A percentile compares a stretch with the other conserved stretches of the same genome.
phyloP scores from a whole-genome alignment of 2,329 filamentous ascomycete species.

The Ceratocystis variospora region DNA sequence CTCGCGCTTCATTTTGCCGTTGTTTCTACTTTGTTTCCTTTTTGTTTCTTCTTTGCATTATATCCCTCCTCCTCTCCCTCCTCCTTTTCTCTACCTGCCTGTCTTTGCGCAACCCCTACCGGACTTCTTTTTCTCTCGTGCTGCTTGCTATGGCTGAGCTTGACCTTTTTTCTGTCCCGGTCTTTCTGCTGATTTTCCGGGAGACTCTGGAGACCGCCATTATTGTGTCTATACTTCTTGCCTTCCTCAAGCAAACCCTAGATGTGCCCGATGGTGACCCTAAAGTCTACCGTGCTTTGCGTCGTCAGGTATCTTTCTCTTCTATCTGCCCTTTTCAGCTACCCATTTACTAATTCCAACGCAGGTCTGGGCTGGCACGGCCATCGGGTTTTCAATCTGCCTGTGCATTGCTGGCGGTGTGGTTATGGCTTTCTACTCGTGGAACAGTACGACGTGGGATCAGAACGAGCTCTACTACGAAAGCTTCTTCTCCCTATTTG shows the following conservation, averaged over 20 bases:
- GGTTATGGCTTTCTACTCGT: constrained; percentile 55
- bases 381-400: constrained; percentile 48
- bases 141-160: constrained; percentile 37
- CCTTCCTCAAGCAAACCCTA: constrained; percentile 72
- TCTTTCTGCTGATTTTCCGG: constrained; percentile 85
- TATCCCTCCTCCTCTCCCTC: not conserved
- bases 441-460: constrained; percentile 43
- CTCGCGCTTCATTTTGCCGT: too few species aligned
- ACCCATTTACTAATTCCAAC: not conserved
- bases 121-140: too few species aligned
- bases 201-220: constrained; percentile 73
- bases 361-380: constrained; percentile 54
- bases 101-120: not conserved
- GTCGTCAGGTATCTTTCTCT: constrained; percentile 11
- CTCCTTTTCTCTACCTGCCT: not conserved
- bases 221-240: constrained; percentile 70
- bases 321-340: not conserved
- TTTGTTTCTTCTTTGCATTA: not conserved
- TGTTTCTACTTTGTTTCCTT: too few species aligned
- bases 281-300: constrained; percentile 12
- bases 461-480: constrained; percentile 65
- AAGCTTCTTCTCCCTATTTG: constrained; percentile 61
- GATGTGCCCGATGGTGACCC: constrained; percentile 23
- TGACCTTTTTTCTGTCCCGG: constrained; percentile 61
- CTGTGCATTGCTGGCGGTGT: constrained; percentile 51